Percentiles rank a stretch among this genome's conserved stretches.
These are phyloP conservation scores for Boletus semigastroideus DNA, from an alignment of 1,284 basidiomycete species.

Conservation along the genomic window DNA sequence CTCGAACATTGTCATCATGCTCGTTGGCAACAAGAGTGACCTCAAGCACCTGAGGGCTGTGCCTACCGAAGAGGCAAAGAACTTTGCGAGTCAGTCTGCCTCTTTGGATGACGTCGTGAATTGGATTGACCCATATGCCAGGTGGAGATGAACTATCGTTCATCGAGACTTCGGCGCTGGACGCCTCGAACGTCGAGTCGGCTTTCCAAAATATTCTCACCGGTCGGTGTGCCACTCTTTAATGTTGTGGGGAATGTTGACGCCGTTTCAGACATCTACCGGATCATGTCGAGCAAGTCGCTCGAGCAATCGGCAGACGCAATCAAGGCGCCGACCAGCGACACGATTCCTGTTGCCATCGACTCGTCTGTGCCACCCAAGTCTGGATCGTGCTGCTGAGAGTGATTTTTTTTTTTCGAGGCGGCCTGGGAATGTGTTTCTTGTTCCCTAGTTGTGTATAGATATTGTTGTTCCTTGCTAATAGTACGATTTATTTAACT, in stretches of 20 bases:
- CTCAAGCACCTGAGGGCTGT: constrained; percentile 96
- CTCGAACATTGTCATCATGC: constrained; percentile 93
- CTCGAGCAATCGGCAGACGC: constrained; percentile 79
- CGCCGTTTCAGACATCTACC: constrained; percentile 80
- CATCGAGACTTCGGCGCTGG: constrained; percentile 99
- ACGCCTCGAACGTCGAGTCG: constrained; percentile 96
- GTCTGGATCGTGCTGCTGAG: constrained; percentile 45
- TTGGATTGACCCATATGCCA: constrained; percentile 22
- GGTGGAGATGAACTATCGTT: constrained; percentile 85
- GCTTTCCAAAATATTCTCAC: constrained; percentile 98
- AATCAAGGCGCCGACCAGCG: constrained; percentile 68
- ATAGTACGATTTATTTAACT: constrained; percentile 10
- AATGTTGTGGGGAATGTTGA: constrained; percentile 4
- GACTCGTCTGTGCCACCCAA: constrained; percentile 39
- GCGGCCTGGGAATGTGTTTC: background rate
- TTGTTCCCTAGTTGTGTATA: constrained; percentile 18
- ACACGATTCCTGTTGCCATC: constrained; percentile 73
- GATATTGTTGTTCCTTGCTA: constrained; percentile 22
- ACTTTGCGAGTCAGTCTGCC: constrained; percentile 73
- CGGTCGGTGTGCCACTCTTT: constrained; percentile 50
- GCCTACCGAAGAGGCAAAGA: constrained; percentile 91
- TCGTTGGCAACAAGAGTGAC: constrained; percentile 97
- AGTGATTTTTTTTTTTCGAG: constrained; percentile 36
- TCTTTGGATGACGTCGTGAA: background rate
- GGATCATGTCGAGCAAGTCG: constrained; percentile 87